phyloP scores from a whole-genome alignment of 495 filamentous ascomycete species.

The Clavariopsis aquatica region DNA sequence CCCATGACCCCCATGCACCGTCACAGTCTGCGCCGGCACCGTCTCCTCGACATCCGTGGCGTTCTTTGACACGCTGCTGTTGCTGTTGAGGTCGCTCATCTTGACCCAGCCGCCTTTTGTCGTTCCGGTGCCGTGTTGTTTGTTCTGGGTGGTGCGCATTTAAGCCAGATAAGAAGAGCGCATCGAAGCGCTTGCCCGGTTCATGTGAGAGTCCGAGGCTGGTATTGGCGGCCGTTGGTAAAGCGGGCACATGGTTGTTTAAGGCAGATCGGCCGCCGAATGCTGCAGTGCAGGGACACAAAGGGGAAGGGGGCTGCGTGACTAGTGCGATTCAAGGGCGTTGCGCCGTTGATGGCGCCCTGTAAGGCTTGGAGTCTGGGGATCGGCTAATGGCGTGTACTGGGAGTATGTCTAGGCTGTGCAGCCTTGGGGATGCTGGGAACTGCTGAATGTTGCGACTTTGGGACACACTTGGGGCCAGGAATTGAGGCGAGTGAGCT shows the following conservation, averaged over 20 bases:
- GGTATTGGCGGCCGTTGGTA: background rate
- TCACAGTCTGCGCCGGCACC: background rate
- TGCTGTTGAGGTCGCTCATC: conserved; percentile 2
- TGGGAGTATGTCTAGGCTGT: too few relatives aligned
- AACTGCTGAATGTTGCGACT: background rate
- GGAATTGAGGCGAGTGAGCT: background rate
- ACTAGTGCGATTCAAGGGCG: background rate
- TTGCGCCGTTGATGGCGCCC: background rate
- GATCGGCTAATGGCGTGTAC: background rate
- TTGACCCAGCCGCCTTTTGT: conserved; percentile 1
- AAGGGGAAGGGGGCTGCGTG: background rate
- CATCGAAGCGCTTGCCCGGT: background rate
- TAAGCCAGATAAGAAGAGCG: background rate
- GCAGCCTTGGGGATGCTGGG: background rate
- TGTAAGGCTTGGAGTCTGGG: background rate
- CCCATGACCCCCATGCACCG: background rate
- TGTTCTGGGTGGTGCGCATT: background rate
- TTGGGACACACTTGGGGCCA: background rate
- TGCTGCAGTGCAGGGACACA: background rate
- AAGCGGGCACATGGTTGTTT: background rate
- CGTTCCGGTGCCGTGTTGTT: background rate
- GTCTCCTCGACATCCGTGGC: background rate
- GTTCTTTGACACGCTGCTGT: background rate
- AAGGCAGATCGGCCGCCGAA: background rate
- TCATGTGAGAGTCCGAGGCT: background rate